Conservation (phyloP, 805 yeast species). For the Naumovozyma castellii region DNA sequence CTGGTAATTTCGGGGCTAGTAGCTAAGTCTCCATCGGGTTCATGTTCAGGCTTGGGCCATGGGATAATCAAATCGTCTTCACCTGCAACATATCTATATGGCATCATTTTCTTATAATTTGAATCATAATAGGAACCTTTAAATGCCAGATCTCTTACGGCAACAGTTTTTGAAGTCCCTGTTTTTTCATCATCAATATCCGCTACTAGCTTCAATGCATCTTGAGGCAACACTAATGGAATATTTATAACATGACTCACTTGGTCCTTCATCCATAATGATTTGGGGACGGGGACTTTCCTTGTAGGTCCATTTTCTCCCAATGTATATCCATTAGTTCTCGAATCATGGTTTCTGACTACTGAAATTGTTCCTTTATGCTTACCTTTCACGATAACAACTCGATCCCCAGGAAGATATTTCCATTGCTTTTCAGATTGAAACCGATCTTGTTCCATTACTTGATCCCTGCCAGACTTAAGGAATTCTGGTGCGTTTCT, state of each 20-base stretch:
- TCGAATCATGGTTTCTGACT: conserved; percentile 49
- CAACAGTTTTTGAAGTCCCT: conserved; percentile 59
- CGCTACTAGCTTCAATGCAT: conserved; percentile 66
- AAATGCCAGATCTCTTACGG: conserved; percentile 63
- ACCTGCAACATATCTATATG: conserved; percentile 66
- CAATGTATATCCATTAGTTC: conserved; percentile 53
- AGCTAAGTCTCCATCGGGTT: conserved; percentile 48
- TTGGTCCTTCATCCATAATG: conserved; percentile 65
- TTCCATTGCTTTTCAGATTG: conserved; percentile 46
- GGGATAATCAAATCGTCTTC: conserved; percentile 67
- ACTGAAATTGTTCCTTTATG: conserved; percentile 67
- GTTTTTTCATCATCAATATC: conserved; percentile 48
- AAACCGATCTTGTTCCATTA: conserved; percentile 25
- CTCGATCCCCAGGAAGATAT: conserved; percentile 67
- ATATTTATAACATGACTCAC: conserved; percentile 59
- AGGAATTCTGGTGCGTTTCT: conserved; percentile 31
- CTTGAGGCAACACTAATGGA: conserved; percentile 53
- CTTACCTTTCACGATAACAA: conserved; percentile 59
- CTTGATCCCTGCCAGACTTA: conserved; percentile 27
- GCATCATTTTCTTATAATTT: conserved; percentile 62
- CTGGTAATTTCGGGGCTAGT: conserved; percentile 50
- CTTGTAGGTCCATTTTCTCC: conserved; percentile 60
- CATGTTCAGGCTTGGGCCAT: conserved; percentile 69
- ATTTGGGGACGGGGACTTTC: conserved; percentile 58
- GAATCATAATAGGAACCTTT: conserved; percentile 66